Evolutionary conservation across 257 asterid genomes (phyloP).

Genomic region (Solanum tacnaense): DNA sequence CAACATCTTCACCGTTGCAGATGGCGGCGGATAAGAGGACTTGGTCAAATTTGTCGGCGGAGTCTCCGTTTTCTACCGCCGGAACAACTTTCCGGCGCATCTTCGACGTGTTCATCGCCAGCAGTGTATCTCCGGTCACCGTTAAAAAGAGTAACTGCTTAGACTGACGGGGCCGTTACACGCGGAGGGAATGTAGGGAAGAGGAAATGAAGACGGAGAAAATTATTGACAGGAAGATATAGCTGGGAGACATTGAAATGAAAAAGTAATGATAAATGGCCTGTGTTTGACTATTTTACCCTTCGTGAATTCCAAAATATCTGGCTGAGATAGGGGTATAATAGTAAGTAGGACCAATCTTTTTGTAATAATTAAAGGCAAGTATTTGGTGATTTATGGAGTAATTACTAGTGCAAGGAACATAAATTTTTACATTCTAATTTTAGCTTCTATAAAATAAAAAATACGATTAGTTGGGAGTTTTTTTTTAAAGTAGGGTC

Average conservation of each 20-base stretch:
- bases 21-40: slow-evolving; percentile 76
- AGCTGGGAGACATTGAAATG: not conserved
- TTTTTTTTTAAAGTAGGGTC: too few relatives aligned
- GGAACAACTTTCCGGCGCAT: slow-evolving; percentile 81
- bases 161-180: slow-evolving; percentile 24
- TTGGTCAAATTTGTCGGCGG: slow-evolving; percentile 87
- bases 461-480: not conserved
- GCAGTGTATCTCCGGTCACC: not conserved
- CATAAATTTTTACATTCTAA: not conserved
- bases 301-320: not conserved
- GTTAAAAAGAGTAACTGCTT: slow-evolving; percentile 20
- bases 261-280: not conserved
- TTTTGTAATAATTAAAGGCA: not conserved
- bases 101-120: slow-evolving; percentile 44
- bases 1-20: slow-evolving; percentile 90
- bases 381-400: not conserved
- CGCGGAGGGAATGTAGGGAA: slow-evolving; percentile 40
- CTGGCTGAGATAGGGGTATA: not conserved
- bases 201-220: slow-evolving; percentile 6
- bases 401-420: not conserved
- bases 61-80: slow-evolving; percentile 51
- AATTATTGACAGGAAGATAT: not conserved
- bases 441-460: not conserved
- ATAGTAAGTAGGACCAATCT: not conserved
- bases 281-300: not conserved